Conservation (phyloP, 2,329 filamentous ascomycete species). For the Talaromyces rugulosus region DNA sequence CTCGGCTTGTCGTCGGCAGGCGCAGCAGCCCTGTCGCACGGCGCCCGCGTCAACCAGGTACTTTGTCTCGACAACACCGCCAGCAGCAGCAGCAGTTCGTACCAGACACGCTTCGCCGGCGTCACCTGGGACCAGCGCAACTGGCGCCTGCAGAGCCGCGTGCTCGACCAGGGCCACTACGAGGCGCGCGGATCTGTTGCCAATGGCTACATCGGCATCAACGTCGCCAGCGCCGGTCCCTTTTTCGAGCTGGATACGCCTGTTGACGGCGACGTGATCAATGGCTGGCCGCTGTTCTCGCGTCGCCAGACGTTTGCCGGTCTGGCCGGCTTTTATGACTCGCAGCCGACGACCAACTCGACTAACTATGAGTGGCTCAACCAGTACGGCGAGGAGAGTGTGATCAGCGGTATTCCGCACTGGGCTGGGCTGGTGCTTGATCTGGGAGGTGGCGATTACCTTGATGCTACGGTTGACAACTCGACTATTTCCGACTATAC, state of each 20-base stretch:
- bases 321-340: slow-evolving; percentile 63
- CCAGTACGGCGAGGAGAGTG: slow-evolving; percentile 66
- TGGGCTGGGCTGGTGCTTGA: slow-evolving; percentile 60
- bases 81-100: slow-evolving; percentile 17
- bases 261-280: slow-evolving; percentile 51
- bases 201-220: slow-evolving; percentile 64
- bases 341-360: slow-evolving; percentile 54
- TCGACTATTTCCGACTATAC: slow-evolving; percentile 57
- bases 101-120: slow-evolving; percentile 47
- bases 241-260: slow-evolving; percentile 57
- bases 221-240: slow-evolving; percentile 58
- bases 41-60: background rate
- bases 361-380: slow-evolving; percentile 66
- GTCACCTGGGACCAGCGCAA: slow-evolving; percentile 58
- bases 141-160: slow-evolving; percentile 53
- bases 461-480: slow-evolving; percentile 59
- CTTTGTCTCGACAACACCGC: background rate
- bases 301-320: slow-evolving; percentile 63
- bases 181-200: slow-evolving; percentile 58
- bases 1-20: background rate
- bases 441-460: slow-evolving; percentile 48
- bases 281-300: slow-evolving; percentile 65
- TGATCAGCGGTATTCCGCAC: slow-evolving; percentile 68
- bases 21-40: background rate
- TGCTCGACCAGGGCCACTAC: slow-evolving; percentile 55